phyloP scores from a whole-genome alignment of 306 rosid genomes.

The Corylus heterophylla region DNA sequence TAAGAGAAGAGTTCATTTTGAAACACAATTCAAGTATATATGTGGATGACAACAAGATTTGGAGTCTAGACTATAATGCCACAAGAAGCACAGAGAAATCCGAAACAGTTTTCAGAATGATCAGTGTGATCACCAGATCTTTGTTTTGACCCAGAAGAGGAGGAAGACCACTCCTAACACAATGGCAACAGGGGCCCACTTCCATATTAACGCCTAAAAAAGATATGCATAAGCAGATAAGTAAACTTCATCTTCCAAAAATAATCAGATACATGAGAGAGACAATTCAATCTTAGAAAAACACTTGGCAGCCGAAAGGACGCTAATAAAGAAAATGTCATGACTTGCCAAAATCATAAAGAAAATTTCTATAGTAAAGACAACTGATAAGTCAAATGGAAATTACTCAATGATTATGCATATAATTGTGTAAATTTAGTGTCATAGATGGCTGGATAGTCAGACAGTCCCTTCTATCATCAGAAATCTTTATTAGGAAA shows the following conservation, averaged over 20 bases:
- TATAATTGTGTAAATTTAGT: not conserved
- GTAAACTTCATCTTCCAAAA: not conserved
- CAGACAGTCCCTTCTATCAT: not conserved
- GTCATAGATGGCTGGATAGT: not conserved
- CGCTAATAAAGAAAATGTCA: not conserved
- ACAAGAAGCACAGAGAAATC: slow-evolving; percentile 25
- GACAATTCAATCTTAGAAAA: not conserved
- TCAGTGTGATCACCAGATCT: slow-evolving; percentile 74
- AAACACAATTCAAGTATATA: not conserved
- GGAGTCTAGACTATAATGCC: slow-evolving; percentile 22
- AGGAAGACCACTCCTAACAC: slow-evolving; percentile 95
- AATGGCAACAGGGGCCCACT: slow-evolving; percentile 98
- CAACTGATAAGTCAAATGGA: not conserved
- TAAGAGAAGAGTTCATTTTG: not conserved
- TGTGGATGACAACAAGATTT: not conserved
- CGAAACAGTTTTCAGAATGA: slow-evolving; percentile 8
- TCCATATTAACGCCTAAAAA: slow-evolving; percentile 81
- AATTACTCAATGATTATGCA: not conserved
- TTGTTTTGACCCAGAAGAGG: slow-evolving; percentile 92
- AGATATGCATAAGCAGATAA: slow-evolving; percentile 10
- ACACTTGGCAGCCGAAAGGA: not conserved
- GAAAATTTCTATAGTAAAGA: not conserved
- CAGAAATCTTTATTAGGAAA: slow-evolving; percentile 11
- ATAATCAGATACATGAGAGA: slow-evolving; percentile 16
- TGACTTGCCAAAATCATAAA: not conserved